Percentiles rank a stretch among this genome's conserved stretches.
Evolutionary conservation across 495 filamentous ascomycete species (phyloP).

Genomic region (Platismatia glauca): DNA sequence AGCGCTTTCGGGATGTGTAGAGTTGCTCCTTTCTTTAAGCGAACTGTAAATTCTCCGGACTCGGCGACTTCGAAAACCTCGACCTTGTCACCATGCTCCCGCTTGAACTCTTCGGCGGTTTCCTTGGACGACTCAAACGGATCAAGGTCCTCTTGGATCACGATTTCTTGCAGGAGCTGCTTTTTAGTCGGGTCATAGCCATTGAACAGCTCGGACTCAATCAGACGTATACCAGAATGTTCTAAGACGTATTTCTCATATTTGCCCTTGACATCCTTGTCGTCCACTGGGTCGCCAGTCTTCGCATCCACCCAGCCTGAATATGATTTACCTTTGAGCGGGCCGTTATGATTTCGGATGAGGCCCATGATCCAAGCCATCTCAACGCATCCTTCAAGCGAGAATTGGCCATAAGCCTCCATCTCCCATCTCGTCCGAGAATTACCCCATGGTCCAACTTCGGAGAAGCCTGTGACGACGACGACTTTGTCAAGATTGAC

Average conservation of each 20-base stretch:
- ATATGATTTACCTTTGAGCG: conserved; percentile 92
- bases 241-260: conserved; percentile 96
- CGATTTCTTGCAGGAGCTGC: conserved; percentile 93
- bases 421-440: conserved; percentile 97
- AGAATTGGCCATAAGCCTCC: conserved; percentile 95
- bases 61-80: conserved; percentile 96
- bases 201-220: conserved; percentile 93
- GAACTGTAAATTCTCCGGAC: conserved; percentile 87
- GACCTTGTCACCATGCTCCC: conserved; percentile 92
- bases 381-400: conserved; percentile 93
- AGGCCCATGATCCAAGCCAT: conserved; percentile 99
- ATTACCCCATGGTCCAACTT: conserved; percentile 97
- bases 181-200: conserved; percentile 98
- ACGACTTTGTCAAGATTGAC: conserved; percentile 96
- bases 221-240: conserved; percentile 93
- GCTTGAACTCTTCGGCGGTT: conserved; percentile 93
- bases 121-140: conserved; percentile 97
- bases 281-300: conserved; percentile 88
- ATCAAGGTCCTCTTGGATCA: conserved; percentile 91
- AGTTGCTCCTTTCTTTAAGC: conserved; percentile 86
- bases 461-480: conserved; percentile 92
- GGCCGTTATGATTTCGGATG: conserved; percentile 98
- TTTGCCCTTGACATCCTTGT: conserved; percentile 93
- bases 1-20: conserved; percentile 95
- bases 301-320: conserved; percentile 96